These are phyloP conservation scores for Trypanosoma congolense DNA, from an alignment of 208 protist species.

Conservation along the genomic window DNA sequence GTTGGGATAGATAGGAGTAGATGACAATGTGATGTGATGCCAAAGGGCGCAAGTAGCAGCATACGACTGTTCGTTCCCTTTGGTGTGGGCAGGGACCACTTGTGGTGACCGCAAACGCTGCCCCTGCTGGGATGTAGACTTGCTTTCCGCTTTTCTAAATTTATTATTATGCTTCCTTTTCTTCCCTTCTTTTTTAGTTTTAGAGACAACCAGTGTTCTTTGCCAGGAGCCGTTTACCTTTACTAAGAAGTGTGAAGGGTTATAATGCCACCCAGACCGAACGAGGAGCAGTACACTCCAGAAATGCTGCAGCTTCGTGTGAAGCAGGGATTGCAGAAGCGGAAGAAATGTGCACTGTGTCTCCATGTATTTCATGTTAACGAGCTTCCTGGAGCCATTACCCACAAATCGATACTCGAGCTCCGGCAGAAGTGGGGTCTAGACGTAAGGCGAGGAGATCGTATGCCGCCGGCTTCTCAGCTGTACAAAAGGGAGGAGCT, in stretches of 20 bases:
- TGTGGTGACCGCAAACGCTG: too few relatives aligned
- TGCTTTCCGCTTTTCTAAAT: too few relatives aligned
- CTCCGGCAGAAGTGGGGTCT: constrained; percentile 88
- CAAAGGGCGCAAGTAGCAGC: too few relatives aligned
- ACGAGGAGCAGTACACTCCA: constrained; percentile 36
- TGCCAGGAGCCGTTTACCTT: background rate
- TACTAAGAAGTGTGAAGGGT: background rate
- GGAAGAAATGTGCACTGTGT: constrained; percentile 88
- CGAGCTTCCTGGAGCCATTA: constrained; percentile 86
- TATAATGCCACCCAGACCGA: constrained; percentile 11
- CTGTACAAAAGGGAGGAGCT: constrained; percentile 90
- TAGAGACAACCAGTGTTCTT: background rate
- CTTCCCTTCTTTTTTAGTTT: background rate
- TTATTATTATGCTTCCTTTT: background rate
- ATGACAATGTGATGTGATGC: too few relatives aligned
- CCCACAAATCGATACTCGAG: constrained; percentile 90
- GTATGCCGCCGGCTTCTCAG: constrained; percentile 87
- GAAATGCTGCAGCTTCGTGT: constrained; percentile 78
- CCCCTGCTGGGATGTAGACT: too few relatives aligned
- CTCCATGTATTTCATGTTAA: constrained; percentile 89
- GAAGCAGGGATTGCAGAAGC: constrained; percentile 87
- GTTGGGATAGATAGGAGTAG: background rate
- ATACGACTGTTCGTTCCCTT: background rate
- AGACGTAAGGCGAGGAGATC: constrained; percentile 70
- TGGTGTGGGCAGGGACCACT: too few relatives aligned